These are phyloP conservation scores for Fusarium sambucinum DNA, from an alignment of 2,329 filamentous ascomycete genomes.

Conservation along the genomic window DNA sequence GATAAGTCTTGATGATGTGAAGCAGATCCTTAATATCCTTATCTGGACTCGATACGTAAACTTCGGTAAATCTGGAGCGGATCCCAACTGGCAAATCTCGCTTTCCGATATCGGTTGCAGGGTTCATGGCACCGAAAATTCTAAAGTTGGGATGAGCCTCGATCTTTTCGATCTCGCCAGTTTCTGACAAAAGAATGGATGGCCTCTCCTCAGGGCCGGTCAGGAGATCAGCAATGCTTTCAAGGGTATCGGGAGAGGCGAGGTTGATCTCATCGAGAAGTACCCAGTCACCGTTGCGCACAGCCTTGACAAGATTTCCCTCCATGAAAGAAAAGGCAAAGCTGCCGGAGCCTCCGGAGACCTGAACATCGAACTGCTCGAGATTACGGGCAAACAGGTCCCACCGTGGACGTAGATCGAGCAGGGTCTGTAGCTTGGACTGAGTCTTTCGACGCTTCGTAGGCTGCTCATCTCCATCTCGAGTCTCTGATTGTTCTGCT, in stretches of 20 bases:
- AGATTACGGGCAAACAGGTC: conserved; percentile 80
- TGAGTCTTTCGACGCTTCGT: conserved; percentile 76
- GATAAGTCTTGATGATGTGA: conserved; percentile 87
- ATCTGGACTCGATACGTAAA: conserved; percentile 94
- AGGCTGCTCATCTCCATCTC: conserved; percentile 64
- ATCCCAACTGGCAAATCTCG: conserved; percentile 90
- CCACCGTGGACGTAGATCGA: conserved; percentile 77
- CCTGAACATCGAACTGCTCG: conserved; percentile 82
- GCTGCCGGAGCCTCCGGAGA: conserved; percentile 76
- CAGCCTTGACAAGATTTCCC: conserved; percentile 95
- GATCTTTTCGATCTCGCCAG: conserved; percentile 90
- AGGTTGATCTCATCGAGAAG: conserved; percentile 97
- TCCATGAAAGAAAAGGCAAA: conserved; percentile 98
- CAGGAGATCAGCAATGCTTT: conserved; percentile 91
- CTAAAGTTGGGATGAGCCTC: conserved; percentile 92
- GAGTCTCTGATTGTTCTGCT: conserved; percentile 52
- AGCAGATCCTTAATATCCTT: conserved; percentile 86
- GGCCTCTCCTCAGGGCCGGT: conserved; percentile 78
- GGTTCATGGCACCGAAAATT: conserved; percentile 99
- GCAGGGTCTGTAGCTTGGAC: conserved; percentile 73
- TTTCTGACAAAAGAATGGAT: conserved; percentile 91
- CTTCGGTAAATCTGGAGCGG: conserved; percentile 91
- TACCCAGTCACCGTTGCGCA: conserved; percentile 96
- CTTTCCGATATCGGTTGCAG: conserved; percentile 96
- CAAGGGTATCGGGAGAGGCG: conserved; percentile 92